Evolutionary conservation across 169 alveolate genomes (phyloP).

Genomic region (Eimeria praecox): DNA sequence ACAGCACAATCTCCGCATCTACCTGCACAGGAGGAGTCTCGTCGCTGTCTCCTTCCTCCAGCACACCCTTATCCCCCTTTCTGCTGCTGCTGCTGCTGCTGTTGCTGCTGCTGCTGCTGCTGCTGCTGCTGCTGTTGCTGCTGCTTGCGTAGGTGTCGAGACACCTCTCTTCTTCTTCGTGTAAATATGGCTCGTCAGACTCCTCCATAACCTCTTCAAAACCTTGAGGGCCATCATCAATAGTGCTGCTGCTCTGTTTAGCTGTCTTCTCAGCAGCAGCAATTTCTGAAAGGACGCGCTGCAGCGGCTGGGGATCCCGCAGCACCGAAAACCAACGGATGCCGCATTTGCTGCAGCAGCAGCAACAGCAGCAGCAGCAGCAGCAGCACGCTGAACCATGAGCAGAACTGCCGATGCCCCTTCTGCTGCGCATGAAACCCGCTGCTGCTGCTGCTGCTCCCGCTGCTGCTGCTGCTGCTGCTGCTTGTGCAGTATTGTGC

Average conservation of each 20-base stretch:
- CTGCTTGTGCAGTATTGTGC: not conserved
- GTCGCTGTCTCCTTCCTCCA: not conserved
- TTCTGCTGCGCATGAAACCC: not conserved
- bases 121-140: constrained; percentile 30
- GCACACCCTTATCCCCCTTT: not conserved
- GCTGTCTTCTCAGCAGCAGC: constrained; percentile 23
- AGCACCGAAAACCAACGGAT: constrained; percentile 29
- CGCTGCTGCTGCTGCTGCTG: not conserved
- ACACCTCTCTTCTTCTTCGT: not conserved
- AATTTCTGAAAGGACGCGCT: constrained; percentile 31
- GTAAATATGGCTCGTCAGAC: not conserved
- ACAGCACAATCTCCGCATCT: constrained; percentile 37
- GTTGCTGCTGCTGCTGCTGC: constrained; percentile 7
- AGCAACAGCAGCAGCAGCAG: constrained; percentile 5
- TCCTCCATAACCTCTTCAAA: not conserved
- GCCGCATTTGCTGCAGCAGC: not conserved
- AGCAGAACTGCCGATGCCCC: not conserved
- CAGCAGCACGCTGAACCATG: not conserved
- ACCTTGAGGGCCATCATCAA: not conserved
- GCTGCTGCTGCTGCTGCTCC: not conserved
- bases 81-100: constrained; percentile 19
- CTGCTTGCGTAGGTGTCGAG: not conserved
- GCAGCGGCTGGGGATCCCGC: constrained; percentile 7
- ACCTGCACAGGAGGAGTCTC: constrained; percentile 21
- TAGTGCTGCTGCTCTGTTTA: not conserved